phyloP scores from a whole-genome alignment of 495 filamentous ascomycete species.

The Neurospora hispaniola region DNA sequence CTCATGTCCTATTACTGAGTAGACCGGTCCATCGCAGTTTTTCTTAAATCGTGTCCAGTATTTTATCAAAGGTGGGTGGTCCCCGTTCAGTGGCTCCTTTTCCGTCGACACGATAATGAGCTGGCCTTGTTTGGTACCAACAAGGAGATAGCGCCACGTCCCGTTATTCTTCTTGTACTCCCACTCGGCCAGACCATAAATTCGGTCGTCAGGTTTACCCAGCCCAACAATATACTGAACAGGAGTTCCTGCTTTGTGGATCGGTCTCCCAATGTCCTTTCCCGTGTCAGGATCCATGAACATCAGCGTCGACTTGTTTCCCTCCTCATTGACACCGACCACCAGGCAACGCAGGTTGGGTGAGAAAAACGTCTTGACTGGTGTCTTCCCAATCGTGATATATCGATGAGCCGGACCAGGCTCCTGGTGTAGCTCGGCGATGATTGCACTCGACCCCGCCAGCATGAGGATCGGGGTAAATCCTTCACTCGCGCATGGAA shows the following conservation, averaged over 20 bases:
- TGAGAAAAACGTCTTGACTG: conserved; percentile 44
- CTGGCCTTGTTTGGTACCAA: conserved; percentile 28
- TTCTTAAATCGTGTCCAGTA: conserved; percentile 37
- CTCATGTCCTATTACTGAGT: conserved; percentile 30
- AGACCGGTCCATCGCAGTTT: conserved; percentile 26
- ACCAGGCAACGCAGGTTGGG: conserved; percentile 40
- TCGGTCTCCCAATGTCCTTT: conserved; percentile 28
- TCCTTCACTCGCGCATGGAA: conserved; percentile 14
- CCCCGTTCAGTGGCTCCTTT: conserved; percentile 6
- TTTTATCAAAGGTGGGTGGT: conserved; percentile 17
- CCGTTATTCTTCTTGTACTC: conserved; percentile 26
- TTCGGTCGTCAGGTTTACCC: conserved; percentile 28
- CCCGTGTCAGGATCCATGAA: conserved; percentile 42
- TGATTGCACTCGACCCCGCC: conserved; percentile 34
- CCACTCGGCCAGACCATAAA: conserved; percentile 38
- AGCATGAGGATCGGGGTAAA: conserved; percentile 26
- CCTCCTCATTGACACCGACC: conserved; percentile 32
- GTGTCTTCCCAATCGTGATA: conserved; percentile 37
- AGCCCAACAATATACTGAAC: conserved; percentile 31
- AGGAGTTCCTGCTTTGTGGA: conserved; percentile 21
- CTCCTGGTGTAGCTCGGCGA: conserved; percentile 37
- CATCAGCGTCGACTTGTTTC: conserved; percentile 23
- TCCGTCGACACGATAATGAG: conserved; percentile 34
- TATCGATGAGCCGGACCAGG: conserved; percentile 42
- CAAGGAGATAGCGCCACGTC: conserved; percentile 36